Base-by-base conservation (phyloP, 1,284 basidiomycete species). In the Violaceomyces palustris region DNA sequence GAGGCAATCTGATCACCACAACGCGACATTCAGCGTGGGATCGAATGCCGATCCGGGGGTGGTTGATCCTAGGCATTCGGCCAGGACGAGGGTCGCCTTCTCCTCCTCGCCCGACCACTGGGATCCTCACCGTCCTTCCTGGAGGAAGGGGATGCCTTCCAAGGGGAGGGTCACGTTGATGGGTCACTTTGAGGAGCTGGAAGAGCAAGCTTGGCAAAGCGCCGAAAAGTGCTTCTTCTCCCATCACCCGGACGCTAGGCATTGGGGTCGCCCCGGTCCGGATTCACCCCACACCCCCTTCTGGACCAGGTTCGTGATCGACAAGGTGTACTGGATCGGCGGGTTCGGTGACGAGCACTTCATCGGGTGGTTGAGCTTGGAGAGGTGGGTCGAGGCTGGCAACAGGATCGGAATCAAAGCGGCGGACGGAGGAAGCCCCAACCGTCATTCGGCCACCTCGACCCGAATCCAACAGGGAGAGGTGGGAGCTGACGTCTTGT, bases 331-430 rank as follows among this genome's bases (percentile, higher is more conserved):
- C 41, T 61, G 59, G 38, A 61, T 73, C 0, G 70, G 70, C 7
- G 70, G 70, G 19, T 73, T 68, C 24, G 69, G 70, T 7, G 70
- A 73, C 39, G 70, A 73, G 46, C 69, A 70, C 49, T 54, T 50
- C 30, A 73, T 73, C 22, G 69, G 70, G 18, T 55, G 59, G 56
- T 46, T 73, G 35, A 45, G 39, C 24, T 39, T 46, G 37, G 48
- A 56, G 8, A 43, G 49, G 15, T 70, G 57, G 57, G n/a, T n/a
- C n/a, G n/a, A n/a, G n/a, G n/a, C n/a, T n/a, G n/a, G n/a, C n/a
- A n/a, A n/a, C n/a, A n/a, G n/a, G n/a, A n/a, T n/a, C n/a, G n/a
- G n/a, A n/a, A n/a, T n/a, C n/a, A n/a, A n/a, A n/a, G n/a, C n/a
- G n/a, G n/a, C n/a, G n/a, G n/a, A n/a, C n/a, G n/a, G n/a, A n/a